Evolutionary conservation across 2,329 filamentous ascomycete genomes (phyloP), one percentile per base, ranked within the genome.

Genomic region (Exophiala sideris): DNA sequence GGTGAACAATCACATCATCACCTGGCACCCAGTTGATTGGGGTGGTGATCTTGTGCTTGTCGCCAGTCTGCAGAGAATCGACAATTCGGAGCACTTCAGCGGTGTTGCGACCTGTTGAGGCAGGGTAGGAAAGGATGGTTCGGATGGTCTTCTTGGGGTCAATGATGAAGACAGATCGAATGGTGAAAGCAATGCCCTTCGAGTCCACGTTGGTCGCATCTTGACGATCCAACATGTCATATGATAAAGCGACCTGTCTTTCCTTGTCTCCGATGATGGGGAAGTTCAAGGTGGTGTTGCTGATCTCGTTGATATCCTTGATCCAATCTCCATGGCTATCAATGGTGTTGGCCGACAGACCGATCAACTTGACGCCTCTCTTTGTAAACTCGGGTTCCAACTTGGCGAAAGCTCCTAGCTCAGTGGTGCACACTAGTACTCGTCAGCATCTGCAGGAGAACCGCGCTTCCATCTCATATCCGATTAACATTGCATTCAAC

Each of bases 131-230:
- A 56, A 85, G 73, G 65, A 83, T 84, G 52, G 79, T 75, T 62
- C 81, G 80, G 67, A 85, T 84, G 57, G 76, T 82, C 77, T 83
- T 83, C 73, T 79, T 80, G 53, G 81, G 82, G 73, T 85, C 81
- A 69, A 85, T 83, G 70, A 84, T 72, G 73, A 84, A 85, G 66
- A 85, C 81, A 51, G 79, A 82, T 68, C 82, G 81, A 71, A 84
- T 84, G 66, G 81, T 84, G 70, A 84, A 84, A 46, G 82, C 80
- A 50, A 75, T 73, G 48, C 73, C 73, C 66, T 73, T 74, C 53
- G 67, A 64, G 58, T 75, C 73, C 45, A 75, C 70, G 60, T 75
- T 75, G 48, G 68, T 73, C 47, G 65, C 71, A 57, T 72, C 70
- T 58, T 71, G 69, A 39, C 68, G 65, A 55, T 72, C 70, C 36